Percentiles rank a stretch among this genome's conserved stretches.
These are phyloP conservation scores for Yarrowia bubula DNA, from an alignment of 805 yeast genomes.

Conservation along the genomic window DNA sequence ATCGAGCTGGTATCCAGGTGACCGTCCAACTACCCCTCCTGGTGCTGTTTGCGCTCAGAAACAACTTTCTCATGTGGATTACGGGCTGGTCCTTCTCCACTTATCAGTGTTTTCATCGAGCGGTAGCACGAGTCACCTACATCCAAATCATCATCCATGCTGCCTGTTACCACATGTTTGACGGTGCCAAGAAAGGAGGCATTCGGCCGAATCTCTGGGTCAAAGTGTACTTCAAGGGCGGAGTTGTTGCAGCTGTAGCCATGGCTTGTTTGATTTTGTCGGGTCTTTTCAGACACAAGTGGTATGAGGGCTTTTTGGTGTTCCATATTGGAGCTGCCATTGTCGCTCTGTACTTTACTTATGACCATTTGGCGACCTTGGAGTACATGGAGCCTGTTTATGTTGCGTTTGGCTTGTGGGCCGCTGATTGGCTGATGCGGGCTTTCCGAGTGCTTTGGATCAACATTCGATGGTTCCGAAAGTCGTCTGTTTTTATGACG, in stretches of 20 bases:
- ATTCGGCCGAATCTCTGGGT: background rate
- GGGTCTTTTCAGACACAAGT: slow-evolving; percentile 47
- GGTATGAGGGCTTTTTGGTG: slow-evolving; percentile 59
- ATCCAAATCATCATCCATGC: slow-evolving; percentile 49
- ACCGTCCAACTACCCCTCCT: slow-evolving; percentile 52
- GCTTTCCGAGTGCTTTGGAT: slow-evolving; percentile 47
- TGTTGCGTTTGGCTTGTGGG: slow-evolving; percentile 63
- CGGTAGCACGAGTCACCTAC: slow-evolving; percentile 49
- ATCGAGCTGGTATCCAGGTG: slow-evolving; percentile 53
- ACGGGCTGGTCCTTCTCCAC: slow-evolving; percentile 59
- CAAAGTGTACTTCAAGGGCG: slow-evolving; percentile 37
- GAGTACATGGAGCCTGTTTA: slow-evolving; percentile 58
- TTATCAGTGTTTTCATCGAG: slow-evolving; percentile 58
- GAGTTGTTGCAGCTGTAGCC: slow-evolving; percentile 40
- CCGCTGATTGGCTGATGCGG: slow-evolving; percentile 59
- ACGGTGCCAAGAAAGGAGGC: slow-evolving; percentile 30
- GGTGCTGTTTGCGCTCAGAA: slow-evolving; percentile 60
- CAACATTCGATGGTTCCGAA: slow-evolving; percentile 32
- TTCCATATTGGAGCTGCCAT: slow-evolving; percentile 57
- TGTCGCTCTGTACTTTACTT: slow-evolving; percentile 55
- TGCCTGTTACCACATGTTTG: slow-evolving; percentile 49
- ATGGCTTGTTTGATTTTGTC: slow-evolving; percentile 45
- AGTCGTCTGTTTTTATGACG: background rate
- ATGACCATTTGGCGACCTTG: slow-evolving; percentile 52
- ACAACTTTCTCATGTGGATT: slow-evolving; percentile 57